A percentile compares a stretch with the other conserved stretches of the same genome.
These are phyloP conservation scores for Ceratocystis diversiconidia DNA, from an alignment of 2,329 filamentous ascomycete genomes.

Conservation along the genomic window DNA sequence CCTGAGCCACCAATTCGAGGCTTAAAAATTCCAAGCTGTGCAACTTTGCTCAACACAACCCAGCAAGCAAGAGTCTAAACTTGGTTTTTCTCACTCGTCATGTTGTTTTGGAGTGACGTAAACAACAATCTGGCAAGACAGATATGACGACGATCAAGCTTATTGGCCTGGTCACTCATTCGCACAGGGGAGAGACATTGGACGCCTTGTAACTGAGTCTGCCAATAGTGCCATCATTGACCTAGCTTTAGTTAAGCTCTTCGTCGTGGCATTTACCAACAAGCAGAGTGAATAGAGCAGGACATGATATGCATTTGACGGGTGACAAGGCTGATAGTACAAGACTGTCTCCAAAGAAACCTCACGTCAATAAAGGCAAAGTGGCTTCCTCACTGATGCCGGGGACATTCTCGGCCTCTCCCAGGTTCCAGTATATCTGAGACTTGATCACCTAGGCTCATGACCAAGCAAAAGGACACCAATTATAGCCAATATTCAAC, in stretches of 20 bases:
- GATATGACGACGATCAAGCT: neutral
- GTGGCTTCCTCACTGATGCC: neutral
- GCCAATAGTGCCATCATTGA: neutral
- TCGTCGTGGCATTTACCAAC: neutral
- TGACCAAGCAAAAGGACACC: neutral
- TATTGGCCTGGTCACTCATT: neutral
- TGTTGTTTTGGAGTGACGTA: slow-evolving; percentile 11
- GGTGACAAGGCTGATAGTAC: neutral
- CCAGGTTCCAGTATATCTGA: neutral
- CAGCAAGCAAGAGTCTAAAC: neutral
- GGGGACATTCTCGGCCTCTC: neutral
- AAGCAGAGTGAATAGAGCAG: neutral
- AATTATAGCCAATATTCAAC: neutral
- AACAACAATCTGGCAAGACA: neutral
- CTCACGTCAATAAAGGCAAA: neutral
- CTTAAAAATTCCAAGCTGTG: neutral
- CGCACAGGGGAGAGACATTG: neutral
- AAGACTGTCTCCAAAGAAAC: neutral
- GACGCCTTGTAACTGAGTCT: neutral
- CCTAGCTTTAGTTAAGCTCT: neutral
- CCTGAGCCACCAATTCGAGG: neutral
- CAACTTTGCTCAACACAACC: neutral
- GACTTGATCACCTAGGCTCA: neutral
- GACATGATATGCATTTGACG: neutral
- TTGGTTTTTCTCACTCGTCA: neutral